Percentiles rank a stretch among this genome's conserved stretches.
Conservation (phyloP, 2,329 filamentous ascomycete genomes). For the Sarocladiaceae sp. region DNA sequence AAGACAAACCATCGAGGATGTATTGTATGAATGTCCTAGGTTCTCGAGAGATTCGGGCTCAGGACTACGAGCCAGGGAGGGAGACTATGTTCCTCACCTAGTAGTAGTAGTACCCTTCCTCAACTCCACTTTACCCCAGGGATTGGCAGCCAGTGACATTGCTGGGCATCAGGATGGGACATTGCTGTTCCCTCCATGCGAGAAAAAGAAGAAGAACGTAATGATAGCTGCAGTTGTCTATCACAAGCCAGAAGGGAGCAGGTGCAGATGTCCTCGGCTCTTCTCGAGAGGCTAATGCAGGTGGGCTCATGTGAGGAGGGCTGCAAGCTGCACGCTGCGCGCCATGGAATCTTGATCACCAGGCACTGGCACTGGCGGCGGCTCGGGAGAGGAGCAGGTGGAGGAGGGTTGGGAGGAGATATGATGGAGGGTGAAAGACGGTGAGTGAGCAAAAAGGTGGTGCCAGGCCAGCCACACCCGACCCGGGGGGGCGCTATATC, state of each 20-base stretch:
- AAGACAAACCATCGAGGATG: too few relatives aligned
- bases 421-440: slow-evolving; percentile 3
- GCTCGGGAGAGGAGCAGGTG: too few relatives aligned
- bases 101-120: not conserved
- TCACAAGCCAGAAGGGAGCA: slow-evolving; percentile 2
- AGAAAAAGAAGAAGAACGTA: not conserved
- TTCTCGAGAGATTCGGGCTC: too few relatives aligned
- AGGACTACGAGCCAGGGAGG: too few relatives aligned
- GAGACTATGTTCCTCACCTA: too few relatives aligned
- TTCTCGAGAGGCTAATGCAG: slow-evolving; percentile 6
- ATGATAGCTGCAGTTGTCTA: not conserved
- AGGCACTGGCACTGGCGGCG: not conserved
- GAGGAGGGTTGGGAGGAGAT: not conserved
- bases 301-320: slow-evolving; percentile 7
- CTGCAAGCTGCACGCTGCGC: not conserved
- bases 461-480: slow-evolving; percentile 1
- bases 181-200: not conserved
- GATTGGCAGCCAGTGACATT: not conserved
- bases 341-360: not conserved
- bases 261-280: slow-evolving; percentile 2
- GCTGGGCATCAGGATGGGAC: not conserved
- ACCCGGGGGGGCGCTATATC: not conserved
- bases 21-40: too few relatives aligned
- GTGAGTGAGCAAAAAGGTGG: not conserved
- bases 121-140: slow-evolving; percentile 1